Conservation (phyloP, 1,139 yeast species). For the Casaregolazyma lundiana region DNA sequence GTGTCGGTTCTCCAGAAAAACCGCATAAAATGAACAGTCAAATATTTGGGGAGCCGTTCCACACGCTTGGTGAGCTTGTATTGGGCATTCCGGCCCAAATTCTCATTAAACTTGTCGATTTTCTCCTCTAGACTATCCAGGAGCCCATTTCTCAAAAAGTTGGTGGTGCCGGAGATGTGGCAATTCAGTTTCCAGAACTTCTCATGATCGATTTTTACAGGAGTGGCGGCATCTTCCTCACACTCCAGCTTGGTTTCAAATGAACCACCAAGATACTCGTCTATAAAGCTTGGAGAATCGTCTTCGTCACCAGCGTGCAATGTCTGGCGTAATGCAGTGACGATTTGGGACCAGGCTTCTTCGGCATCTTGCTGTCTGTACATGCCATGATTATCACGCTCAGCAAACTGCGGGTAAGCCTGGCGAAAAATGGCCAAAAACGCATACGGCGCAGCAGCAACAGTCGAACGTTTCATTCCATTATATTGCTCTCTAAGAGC, state of each 20-base stretch:
- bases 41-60: slow-evolving; percentile 76
- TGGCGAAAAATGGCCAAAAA: slow-evolving; percentile 46
- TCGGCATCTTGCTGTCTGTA: slow-evolving; percentile 98
- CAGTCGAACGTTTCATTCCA: slow-evolving; percentile 30
- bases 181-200: slow-evolving; percentile 72
- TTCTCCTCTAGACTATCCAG: slow-evolving; percentile 68
- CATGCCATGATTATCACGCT: slow-evolving; percentile 58
- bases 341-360: slow-evolving; percentile 82
- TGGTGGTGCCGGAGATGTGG: slow-evolving; percentile 80
- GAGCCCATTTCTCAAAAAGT: slow-evolving; percentile 84
- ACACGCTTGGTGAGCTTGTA: slow-evolving; percentile 68
- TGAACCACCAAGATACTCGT: slow-evolving; percentile 58
- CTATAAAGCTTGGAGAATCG: slow-evolving; percentile 35
- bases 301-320: slow-evolving; percentile 16
- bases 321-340: slow-evolving; percentile 45
- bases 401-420: slow-evolving; percentile 84
- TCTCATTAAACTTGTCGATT: slow-evolving; percentile 71
- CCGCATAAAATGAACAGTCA: slow-evolving; percentile 88
- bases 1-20: slow-evolving; percentile 96
- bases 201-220: slow-evolving; percentile 45
- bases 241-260: slow-evolving; percentile 57
- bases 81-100: slow-evolving; percentile 62
- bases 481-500: slow-evolving; percentile 32
- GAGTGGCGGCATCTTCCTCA: slow-evolving; percentile 53
- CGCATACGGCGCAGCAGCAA: slow-evolving; percentile 47